Conservation (phyloP, 2,329 filamentous ascomycete species). For the Exophiala xenobiotica region DNA sequence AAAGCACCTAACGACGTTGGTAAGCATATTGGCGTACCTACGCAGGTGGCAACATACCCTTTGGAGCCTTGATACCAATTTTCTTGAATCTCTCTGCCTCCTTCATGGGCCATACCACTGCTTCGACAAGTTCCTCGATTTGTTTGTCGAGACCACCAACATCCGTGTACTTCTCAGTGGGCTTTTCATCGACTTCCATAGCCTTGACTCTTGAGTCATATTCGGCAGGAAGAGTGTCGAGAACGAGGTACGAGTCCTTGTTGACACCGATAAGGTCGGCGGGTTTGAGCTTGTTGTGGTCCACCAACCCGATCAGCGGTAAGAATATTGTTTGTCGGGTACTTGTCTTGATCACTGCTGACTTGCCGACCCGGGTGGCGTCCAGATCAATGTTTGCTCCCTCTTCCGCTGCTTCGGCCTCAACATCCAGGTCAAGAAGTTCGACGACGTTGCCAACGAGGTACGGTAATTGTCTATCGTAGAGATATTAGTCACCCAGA, state of each 20-base stretch:
- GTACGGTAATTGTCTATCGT: constrained; percentile 84
- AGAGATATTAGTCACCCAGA: constrained; percentile 20
- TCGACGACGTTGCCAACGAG: constrained; percentile 98
- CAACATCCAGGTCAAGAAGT: constrained; percentile 92
- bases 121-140: constrained; percentile 97
- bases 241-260: constrained; percentile 96
- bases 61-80: constrained; percentile 98
- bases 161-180: constrained; percentile 97
- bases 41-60: constrained; percentile 63
- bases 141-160: constrained; percentile 98
- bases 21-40: constrained; percentile 19
- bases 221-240: constrained; percentile 94
- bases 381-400: constrained; percentile 98
- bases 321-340: constrained; percentile 98
- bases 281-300: constrained; percentile 91
- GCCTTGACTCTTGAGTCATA: constrained; percentile 99
- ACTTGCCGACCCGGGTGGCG: constrained; percentile 94
- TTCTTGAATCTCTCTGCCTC: constrained; percentile 99
- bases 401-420: constrained; percentile 92
- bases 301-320: constrained; percentile 92
- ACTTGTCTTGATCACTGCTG: constrained; percentile 98
- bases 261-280: constrained; percentile 97
- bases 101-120: constrained; percentile 99
- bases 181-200: constrained; percentile 99
- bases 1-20: constrained; percentile 63